phyloP scores from a whole-genome alignment of 140 eudicot species.

The Erigeron philadelphicus region DNA sequence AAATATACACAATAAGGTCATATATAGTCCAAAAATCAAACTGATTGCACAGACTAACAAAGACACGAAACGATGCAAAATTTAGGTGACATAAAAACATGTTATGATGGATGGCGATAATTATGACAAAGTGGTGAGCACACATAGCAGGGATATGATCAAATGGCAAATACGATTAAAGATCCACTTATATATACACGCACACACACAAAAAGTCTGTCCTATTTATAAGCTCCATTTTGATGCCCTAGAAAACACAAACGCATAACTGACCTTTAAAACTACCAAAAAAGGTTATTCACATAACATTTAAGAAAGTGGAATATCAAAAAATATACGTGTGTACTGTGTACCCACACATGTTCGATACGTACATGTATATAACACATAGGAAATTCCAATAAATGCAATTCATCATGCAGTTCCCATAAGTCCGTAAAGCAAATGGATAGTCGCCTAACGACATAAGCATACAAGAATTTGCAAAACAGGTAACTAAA shows the following conservation, averaged over 20 bases:
- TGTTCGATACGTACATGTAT: slow-evolving; percentile 2
- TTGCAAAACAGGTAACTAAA: no score
- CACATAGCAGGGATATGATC: slow-evolving; percentile 12
- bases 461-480: no score
- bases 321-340: background rate
- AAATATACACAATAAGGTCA: no score
- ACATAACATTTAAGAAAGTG: background rate
- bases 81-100: background rate
- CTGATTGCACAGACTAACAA: no score
- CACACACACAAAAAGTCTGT: background rate
- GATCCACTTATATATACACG: background rate
- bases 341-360: slow-evolving; percentile 12
- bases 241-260: slow-evolving; percentile 16
- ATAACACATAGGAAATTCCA: slow-evolving; percentile 15
- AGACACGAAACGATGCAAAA: no score
- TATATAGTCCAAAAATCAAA: no score
- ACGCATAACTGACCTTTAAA: slow-evolving; percentile 1
- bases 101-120: background rate
- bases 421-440: slow-evolving; percentile 8
- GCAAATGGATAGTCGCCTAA: background rate
- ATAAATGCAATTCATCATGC: slow-evolving; percentile 3
- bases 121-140: slow-evolving; percentile 5
- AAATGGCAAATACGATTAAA: slow-evolving; percentile 14
- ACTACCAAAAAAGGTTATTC: background rate
- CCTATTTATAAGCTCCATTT: slow-evolving; percentile 24